A percentile compares a stretch with the other conserved stretches of the same genome.
These are phyloP conservation scores for Capsicum pubescens DNA, from an alignment of 257 asterid genomes.

Conservation along the genomic window DNA sequence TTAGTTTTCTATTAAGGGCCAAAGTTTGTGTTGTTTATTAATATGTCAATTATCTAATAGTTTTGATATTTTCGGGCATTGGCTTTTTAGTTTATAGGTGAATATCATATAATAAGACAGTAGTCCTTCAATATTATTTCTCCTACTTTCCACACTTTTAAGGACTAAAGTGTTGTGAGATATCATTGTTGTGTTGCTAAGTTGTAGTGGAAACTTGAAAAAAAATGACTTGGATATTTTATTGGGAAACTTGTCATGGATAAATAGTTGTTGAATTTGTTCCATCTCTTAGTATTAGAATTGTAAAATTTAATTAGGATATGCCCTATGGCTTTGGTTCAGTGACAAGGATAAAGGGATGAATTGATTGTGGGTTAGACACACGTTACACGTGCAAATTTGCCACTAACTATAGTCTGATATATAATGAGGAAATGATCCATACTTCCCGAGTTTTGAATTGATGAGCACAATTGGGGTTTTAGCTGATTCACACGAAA, in stretches of 20 bases:
- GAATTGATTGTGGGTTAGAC: too few relatives aligned
- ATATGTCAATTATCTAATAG: background rate
- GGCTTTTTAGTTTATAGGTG: slow-evolving; percentile 10
- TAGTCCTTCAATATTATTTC: slow-evolving; percentile 5
- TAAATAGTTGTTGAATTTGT: background rate
- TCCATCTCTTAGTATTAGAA: background rate
- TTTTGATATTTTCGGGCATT: background rate
- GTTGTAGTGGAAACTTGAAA: background rate
- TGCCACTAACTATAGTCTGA: too few relatives aligned
- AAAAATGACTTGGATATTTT: background rate
- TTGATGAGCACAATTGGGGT: too few relatives aligned
- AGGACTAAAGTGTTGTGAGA: background rate
- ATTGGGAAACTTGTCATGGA: background rate
- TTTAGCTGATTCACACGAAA: too few relatives aligned
- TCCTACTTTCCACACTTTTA: background rate
- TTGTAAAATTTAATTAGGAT: background rate
- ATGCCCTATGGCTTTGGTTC: too few relatives aligned
- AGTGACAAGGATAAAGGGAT: too few relatives aligned
- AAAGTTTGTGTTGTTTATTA: background rate
- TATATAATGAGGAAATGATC: too few relatives aligned
- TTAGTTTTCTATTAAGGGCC: background rate
- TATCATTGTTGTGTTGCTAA: background rate
- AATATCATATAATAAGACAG: background rate
- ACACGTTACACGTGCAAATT: too few relatives aligned
- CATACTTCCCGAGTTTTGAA: too few relatives aligned